phyloP scores from a whole-genome alignment of 139 green algal genomes.

The Penium margaritaceum region DNA sequence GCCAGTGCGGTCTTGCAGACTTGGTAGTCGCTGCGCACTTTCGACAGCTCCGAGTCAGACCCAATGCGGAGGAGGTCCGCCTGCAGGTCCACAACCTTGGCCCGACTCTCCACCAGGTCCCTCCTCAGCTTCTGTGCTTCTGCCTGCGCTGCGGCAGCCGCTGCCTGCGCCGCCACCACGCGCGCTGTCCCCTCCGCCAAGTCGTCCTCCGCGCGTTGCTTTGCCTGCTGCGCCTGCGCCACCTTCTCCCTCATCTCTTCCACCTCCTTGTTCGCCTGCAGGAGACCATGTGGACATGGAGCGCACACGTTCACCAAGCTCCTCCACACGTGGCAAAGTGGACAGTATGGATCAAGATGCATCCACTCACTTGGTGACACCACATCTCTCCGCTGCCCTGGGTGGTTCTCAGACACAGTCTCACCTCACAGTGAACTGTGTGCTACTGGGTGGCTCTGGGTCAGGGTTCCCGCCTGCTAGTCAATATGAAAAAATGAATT shows the following conservation, averaged over 20 bases:
- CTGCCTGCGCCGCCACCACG: constrained; percentile 4
- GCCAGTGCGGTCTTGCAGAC: constrained; percentile 7
- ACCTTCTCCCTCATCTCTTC: constrained; percentile 28
- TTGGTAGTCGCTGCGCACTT: constrained; percentile 11
- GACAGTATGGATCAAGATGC: too few species aligned
- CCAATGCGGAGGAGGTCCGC: too few species aligned
- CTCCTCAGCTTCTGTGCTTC: constrained; percentile 8
- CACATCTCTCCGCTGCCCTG: too few species aligned
- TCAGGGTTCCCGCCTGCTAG: too few species aligned
- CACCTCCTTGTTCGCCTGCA: constrained; percentile 31
- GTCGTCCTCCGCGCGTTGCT: constrained; percentile 16
- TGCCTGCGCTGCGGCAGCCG: background rate
- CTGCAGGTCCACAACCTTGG: constrained; percentile 17
- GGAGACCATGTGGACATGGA: background rate
- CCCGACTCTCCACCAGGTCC: background rate
- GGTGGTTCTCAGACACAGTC: too few species aligned
- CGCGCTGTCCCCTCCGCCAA: background rate
- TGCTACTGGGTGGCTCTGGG: too few species aligned
- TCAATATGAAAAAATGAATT: too few species aligned
- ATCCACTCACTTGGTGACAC: too few species aligned
- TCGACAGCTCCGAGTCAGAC: too few species aligned
- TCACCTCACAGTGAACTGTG: too few species aligned
- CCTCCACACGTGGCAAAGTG: too few species aligned
- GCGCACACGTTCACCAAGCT: too few species aligned
- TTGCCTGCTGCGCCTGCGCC: constrained; percentile 1